These are phyloP conservation scores for Arthrobotrys musiformis DNA, from an alignment of 2,329 filamentous ascomycete species.

Conservation along the genomic window DNA sequence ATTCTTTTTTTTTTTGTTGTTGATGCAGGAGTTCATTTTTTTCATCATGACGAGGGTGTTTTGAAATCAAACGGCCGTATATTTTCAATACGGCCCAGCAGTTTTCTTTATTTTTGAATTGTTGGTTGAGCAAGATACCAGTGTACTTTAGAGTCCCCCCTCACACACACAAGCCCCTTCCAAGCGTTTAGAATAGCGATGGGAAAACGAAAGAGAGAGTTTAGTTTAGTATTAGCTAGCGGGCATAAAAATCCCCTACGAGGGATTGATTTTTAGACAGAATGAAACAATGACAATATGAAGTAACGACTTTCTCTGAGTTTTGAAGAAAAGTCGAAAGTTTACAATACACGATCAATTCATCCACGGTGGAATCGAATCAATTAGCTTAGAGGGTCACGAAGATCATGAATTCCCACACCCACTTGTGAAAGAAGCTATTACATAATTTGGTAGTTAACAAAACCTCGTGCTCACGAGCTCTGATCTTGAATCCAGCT, in stretches of 20 bases:
- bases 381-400: no score
- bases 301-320: no score
- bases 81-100: slow-evolving; percentile 5
- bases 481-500: not conserved
- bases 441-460: slow-evolving; percentile 9
- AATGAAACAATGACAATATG: no score
- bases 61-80: not conserved
- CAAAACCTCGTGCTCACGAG: slow-evolving; percentile 11
- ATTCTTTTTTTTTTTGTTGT: no score
- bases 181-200: slow-evolving; percentile 38
- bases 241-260: slow-evolving; percentile 18
- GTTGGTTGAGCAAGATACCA: slow-evolving; percentile 41
- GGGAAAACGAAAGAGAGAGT: slow-evolving; percentile 2
- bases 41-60: not conserved
- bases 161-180: no score
- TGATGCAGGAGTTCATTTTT: slow-evolving; percentile 1
- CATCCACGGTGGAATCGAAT: no score
- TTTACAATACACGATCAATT: not conserved
- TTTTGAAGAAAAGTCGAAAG: no score
- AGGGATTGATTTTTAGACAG: slow-evolving; percentile 36
- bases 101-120: slow-evolving; percentile 3
- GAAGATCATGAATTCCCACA: no score
- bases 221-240: no score
- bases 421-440: not conserved
- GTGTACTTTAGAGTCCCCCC: slow-evolving; percentile 47